A percentile compares a stretch with the other conserved stretches of the same genome.
Conservation (phyloP, 2,329 filamentous ascomycete species). For the Claviceps africana region DNA sequence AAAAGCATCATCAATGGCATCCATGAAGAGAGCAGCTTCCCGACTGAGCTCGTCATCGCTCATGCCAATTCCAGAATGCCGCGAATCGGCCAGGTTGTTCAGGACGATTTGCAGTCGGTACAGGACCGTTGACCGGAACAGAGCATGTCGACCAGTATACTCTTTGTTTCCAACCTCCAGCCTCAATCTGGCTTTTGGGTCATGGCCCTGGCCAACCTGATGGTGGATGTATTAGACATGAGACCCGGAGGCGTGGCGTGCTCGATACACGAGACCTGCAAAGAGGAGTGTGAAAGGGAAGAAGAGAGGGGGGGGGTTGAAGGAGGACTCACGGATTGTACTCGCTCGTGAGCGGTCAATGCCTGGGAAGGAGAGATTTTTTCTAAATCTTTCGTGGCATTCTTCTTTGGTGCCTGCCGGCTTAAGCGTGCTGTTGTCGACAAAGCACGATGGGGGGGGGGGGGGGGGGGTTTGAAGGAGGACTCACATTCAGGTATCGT, state of each 20-base stretch:
- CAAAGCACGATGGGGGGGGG: too few relatives aligned
- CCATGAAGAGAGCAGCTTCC: conserved; percentile 32
- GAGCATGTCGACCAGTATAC: conserved; percentile 16
- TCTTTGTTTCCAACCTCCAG: conserved; percentile 11
- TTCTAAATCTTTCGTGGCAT: too few relatives aligned
- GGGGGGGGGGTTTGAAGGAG: too few relatives aligned
- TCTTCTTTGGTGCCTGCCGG: too few relatives aligned
- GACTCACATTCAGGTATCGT: too few relatives aligned
- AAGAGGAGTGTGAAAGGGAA: not conserved
- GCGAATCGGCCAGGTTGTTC: conserved; percentile 11
- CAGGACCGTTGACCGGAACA: conserved; percentile 22
- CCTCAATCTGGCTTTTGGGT: conserved; percentile 19
- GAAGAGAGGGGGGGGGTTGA: not conserved
- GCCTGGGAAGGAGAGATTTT: too few relatives aligned
- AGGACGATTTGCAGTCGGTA: conserved; percentile 24
- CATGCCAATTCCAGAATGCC: conserved; percentile 14
- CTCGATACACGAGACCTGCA: not conserved
- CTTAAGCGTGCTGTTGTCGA: too few relatives aligned
- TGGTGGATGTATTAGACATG: not conserved
- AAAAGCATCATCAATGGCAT: conserved; percentile 30
- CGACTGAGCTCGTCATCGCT: conserved; percentile 27
- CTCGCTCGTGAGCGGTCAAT: conserved; percentile 8
- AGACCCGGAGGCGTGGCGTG: conserved; percentile 1
- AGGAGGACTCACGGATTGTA: conserved; percentile 13
- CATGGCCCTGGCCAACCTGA: conserved; percentile 20